Base-by-base conservation (phyloP, 2,329 filamentous ascomycete species). In the Fonsecaea nubica region DNA sequence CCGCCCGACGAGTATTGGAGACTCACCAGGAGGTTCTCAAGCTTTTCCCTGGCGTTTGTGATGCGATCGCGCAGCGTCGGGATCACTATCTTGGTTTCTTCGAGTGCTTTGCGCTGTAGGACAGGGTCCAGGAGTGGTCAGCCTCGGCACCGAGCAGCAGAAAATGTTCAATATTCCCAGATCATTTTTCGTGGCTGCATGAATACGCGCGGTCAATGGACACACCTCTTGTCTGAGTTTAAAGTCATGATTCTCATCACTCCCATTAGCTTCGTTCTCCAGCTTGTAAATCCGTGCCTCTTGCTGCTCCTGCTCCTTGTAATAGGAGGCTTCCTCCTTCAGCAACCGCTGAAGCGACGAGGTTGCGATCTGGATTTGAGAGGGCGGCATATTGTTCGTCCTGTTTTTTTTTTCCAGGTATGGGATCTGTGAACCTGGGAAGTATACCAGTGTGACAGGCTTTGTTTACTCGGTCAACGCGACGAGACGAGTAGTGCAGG, bases 281-380 rank as follows among this genome's bases (percentile, higher is more conserved):
- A 96, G 84, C 76, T 88, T 87, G 77, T 86, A 81, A 70, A 96
- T 86, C 64, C 90, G 87, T 68, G 86, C 85, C 73, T 91, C 85
- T 77, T 98, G 93, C 71, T 89, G 84, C 70, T 86, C 82, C 21
- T 93, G 85, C 79, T 99, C 95, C 76, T 90, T 90, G 83, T 93
- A 90, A 81, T 99, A 98, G 74, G 90, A 94, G 45, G 86, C 83
- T 79, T 97, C 92, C 79, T 99, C 95, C 80, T 96, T 97, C 72
- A 97, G 87, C 56, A 98, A 87, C 66, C 95, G 92, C 74, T 86
- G 84, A 72, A 98, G 87, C 21, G 92, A 88, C 68, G 89, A 87
- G 30, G 92, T 95, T 53, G 90, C 89, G 76, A 97, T 95, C 38
- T 71, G 64, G 30, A 71, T 40, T 36, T 73, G 71, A n/a, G 70